Evolutionary conservation across 1,284 basidiomycete genomes (phyloP).

Genomic region (Omphalotus olearius): DNA sequence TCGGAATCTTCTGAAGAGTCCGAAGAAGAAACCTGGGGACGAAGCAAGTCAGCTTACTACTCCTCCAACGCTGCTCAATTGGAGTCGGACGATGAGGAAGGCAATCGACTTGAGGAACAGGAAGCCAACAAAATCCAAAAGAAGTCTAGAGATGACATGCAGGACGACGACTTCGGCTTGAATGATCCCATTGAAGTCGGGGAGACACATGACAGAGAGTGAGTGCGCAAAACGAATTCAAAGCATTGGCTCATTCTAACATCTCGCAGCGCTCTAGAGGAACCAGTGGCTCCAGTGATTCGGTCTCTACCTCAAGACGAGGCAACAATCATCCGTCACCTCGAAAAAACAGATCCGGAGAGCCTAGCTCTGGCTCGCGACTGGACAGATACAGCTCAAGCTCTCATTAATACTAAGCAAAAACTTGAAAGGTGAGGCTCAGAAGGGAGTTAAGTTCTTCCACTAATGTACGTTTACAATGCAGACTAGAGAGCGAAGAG

Average conservation of each 20-base stretch:
- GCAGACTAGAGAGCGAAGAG: slow-evolving; percentile 45
- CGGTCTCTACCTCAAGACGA: slow-evolving; percentile 51
- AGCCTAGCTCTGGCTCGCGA: slow-evolving; percentile 70
- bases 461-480: slow-evolving; percentile 2
- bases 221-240: slow-evolving; percentile 24
- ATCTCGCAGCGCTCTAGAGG: slow-evolving; percentile 28
- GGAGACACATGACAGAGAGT: slow-evolving; percentile 36
- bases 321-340: slow-evolving; percentile 61
- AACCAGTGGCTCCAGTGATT: slow-evolving; percentile 25
- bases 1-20: slow-evolving; percentile 39
- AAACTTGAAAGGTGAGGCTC: slow-evolving; percentile 55
- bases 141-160: slow-evolving; percentile 70
- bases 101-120: slow-evolving; percentile 81
- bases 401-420: slow-evolving; percentile 49
- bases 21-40: slow-evolving; percentile 80
- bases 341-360: slow-evolving; percentile 81
- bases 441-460: not conserved
- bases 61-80: slow-evolving; percentile 77
- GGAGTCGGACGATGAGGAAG: slow-evolving; percentile 84
- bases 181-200: slow-evolving; percentile 53
- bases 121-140: slow-evolving; percentile 82
- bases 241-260: slow-evolving; percentile 1
- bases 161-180: slow-evolving; percentile 83
- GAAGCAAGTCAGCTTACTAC: slow-evolving; percentile 76
- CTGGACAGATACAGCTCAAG: slow-evolving; percentile 65